A percentile compares a stretch with the other conserved stretches of the same genome.
phyloP scores from a whole-genome alignment of 805 yeast genomes.

The Starmerella powellii region DNA sequence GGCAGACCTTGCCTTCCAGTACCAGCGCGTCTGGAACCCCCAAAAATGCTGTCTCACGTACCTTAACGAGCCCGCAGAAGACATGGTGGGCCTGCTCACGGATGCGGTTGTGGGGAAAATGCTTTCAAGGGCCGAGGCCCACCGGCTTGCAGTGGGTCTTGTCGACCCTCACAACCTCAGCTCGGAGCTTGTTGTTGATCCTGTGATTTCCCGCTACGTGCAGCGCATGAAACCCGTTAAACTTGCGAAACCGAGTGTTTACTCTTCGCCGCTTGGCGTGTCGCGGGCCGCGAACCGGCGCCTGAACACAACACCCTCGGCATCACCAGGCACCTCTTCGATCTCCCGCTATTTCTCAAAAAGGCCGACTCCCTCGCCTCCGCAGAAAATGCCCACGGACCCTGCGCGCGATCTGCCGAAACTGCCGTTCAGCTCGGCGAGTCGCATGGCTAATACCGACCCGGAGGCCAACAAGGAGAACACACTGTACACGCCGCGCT shows the following conservation, averaged over 20 bases:
- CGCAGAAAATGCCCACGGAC: too few species aligned
- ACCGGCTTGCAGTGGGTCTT: constrained; percentile 13
- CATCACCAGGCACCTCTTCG: background rate
- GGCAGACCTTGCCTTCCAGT: constrained; percentile 72
- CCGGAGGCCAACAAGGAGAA: constrained; percentile 2
- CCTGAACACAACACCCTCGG: background rate
- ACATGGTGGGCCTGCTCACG: background rate
- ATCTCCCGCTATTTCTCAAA: background rate
- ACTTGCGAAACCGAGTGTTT: background rate
- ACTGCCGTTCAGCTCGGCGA: background rate
- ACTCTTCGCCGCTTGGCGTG: constrained; percentile 1
- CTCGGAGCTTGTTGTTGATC: constrained; percentile 7
- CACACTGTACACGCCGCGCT: background rate
- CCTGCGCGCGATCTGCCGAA: background rate
- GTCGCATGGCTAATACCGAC: too few species aligned
- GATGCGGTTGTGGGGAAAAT: constrained; percentile 11
- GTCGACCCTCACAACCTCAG: constrained; percentile 12
- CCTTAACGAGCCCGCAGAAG: constrained; percentile 31
- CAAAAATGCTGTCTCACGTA: constrained; percentile 13
- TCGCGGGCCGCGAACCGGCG: constrained; percentile 4
- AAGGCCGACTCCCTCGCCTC: too few species aligned
- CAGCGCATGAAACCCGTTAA: constrained; percentile 3
- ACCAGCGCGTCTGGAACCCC: constrained; percentile 79
- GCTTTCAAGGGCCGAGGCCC: constrained; percentile 12
- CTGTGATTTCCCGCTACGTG: constrained; percentile 10